Evolutionary conservation across 495 filamentous ascomycete species (phyloP).

Genomic region (Trichoderma virens): DNA sequence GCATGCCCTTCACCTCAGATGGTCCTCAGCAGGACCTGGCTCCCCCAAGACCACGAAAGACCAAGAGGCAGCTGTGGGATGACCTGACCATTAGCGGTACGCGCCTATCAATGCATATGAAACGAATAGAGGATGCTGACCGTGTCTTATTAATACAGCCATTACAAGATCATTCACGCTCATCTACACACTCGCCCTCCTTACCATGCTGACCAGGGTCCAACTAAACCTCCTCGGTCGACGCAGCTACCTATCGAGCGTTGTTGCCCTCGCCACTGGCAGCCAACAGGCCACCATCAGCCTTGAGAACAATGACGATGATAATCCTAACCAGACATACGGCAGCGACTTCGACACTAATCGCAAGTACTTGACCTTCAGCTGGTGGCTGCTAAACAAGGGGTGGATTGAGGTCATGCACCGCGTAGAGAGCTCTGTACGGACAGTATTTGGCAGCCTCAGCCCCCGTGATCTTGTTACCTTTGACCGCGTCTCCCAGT

Average conservation of each 20-base stretch:
- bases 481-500: slow-evolving; percentile 64
- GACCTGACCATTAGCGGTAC: slow-evolving; percentile 93
- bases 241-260: slow-evolving; percentile 87
- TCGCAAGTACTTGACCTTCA: slow-evolving; percentile 86
- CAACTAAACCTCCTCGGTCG: slow-evolving; percentile 96
- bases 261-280: slow-evolving; percentile 75
- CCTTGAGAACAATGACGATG: slow-evolving; percentile 85
- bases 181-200: slow-evolving; percentile 80
- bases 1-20: slow-evolving; percentile 33
- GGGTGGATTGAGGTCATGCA: slow-evolving; percentile 78
- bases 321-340: slow-evolving; percentile 66
- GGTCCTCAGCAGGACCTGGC: slow-evolving; percentile 30
- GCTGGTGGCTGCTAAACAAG: slow-evolving; percentile 93
- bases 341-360: slow-evolving; percentile 93
- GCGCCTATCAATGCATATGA: slow-evolving; percentile 19
- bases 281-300: slow-evolving; percentile 58
- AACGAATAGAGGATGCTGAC: background rate
- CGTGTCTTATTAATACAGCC: slow-evolving; percentile 41
- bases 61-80: slow-evolving; percentile 91
- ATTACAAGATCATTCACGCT: slow-evolving; percentile 87
- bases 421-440: slow-evolving; percentile 71
- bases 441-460: slow-evolving; percentile 74
- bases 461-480: slow-evolving; percentile 84
- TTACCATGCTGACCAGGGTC: slow-evolving; percentile 87
- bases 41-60: slow-evolving; percentile 53